Conservation (phyloP, 1,284 basidiomycete species). For the Ganoderma sinense region DNA sequence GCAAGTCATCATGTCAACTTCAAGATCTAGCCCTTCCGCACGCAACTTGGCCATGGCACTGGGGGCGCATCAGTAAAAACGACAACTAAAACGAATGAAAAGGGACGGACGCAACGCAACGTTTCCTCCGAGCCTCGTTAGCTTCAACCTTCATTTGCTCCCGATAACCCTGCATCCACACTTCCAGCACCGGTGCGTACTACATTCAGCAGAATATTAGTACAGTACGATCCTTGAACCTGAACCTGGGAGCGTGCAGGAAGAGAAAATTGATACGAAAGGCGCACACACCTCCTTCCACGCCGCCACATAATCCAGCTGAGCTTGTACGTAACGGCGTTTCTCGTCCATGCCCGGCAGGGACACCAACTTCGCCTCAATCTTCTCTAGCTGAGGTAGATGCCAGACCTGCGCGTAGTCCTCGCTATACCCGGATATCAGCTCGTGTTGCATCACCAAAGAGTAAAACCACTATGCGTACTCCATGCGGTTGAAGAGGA, state of each 20-base stretch:
- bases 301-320: not conserved
- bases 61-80: not conserved
- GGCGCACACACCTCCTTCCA: not conserved
- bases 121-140: not conserved
- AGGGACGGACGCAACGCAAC: not conserved
- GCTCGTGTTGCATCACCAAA: not conserved
- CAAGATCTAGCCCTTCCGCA: not conserved
- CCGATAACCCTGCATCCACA: not conserved
- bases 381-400: not conserved
- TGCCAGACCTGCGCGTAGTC: not conserved
- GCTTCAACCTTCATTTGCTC: not conserved
- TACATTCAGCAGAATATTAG: not conserved
- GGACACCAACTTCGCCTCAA: not conserved
- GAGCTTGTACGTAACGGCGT: not conserved
- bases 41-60: not conserved
- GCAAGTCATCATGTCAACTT: not conserved
- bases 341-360: not conserved
- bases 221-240: not conserved
- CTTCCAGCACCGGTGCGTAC: not conserved
- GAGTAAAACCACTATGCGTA: not conserved
- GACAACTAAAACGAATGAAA: too few relatives aligned
- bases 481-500: not conserved
- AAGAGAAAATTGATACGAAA: not conserved
- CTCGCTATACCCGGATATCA: not conserved
- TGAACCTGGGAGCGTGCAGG: not conserved